These are phyloP conservation scores for Monosporascus ibericus DNA, from an alignment of 2,329 filamentous ascomycete genomes.

Conservation along the genomic window DNA sequence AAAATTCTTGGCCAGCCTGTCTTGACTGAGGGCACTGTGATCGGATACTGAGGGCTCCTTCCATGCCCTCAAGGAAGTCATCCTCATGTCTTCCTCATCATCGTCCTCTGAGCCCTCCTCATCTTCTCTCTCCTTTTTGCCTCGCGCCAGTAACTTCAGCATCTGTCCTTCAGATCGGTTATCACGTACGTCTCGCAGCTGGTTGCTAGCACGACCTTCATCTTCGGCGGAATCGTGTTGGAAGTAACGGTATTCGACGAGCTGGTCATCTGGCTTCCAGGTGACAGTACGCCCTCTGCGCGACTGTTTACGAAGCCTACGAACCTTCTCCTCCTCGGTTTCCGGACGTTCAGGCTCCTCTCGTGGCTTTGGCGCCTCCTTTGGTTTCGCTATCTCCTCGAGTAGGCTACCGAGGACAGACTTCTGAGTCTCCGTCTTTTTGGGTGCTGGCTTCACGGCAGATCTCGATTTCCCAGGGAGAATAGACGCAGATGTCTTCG, in stretches of 20 bases:
- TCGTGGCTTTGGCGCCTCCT: slow-evolving; percentile 38
- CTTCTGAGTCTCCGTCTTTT: slow-evolving; percentile 28
- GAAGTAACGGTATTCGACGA: slow-evolving; percentile 64
- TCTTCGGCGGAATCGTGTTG: slow-evolving; percentile 68
- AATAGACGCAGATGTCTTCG: slow-evolving; percentile 24
- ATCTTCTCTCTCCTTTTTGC: slow-evolving; percentile 52
- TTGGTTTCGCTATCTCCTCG: slow-evolving; percentile 43
- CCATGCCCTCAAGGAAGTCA: slow-evolving; percentile 48
- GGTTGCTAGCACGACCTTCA: slow-evolving; percentile 58
- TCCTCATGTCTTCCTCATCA: slow-evolving; percentile 48
- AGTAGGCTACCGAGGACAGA: slow-evolving; percentile 45
- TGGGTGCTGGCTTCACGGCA: slow-evolving; percentile 34
- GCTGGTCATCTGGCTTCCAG: slow-evolving; percentile 61
- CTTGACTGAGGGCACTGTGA: slow-evolving; percentile 40
- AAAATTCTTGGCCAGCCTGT: slow-evolving; percentile 42
- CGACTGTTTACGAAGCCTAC: slow-evolving; percentile 65
- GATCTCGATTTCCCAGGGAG: slow-evolving; percentile 45
- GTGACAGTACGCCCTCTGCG: slow-evolving; percentile 63
- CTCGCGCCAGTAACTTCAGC: slow-evolving; percentile 48
- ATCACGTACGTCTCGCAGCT: slow-evolving; percentile 66
- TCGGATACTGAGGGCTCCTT: slow-evolving; percentile 40
- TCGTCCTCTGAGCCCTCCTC: slow-evolving; percentile 39
- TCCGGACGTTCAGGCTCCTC: slow-evolving; percentile 46
- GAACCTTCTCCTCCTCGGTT: slow-evolving; percentile 60
- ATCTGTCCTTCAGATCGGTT: slow-evolving; percentile 69